Evolutionary conservation across 2,329 filamentous ascomycete genomes (phyloP).

Genomic region (Fusarium sp.): DNA sequence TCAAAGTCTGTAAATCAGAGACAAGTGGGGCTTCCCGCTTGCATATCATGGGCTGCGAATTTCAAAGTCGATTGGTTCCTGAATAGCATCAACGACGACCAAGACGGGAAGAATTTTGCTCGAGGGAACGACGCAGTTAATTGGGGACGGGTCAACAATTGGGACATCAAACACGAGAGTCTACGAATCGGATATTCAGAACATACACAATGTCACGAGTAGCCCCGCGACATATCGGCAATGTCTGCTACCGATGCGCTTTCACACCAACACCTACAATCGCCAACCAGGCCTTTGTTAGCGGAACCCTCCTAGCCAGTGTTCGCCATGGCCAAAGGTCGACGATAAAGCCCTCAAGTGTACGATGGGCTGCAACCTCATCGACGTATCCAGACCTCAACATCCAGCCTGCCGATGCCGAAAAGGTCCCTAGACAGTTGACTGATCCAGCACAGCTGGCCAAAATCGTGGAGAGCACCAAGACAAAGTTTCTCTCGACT

Average conservation of each 20-base stretch:
- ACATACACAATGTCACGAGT: slow-evolving; percentile 56
- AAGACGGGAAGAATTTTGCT: slow-evolving; percentile 13
- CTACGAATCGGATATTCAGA: background rate
- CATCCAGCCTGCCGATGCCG: slow-evolving; percentile 29
- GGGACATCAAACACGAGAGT: background rate
- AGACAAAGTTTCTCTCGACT: slow-evolving; percentile 59
- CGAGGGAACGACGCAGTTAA: slow-evolving; percentile 3
- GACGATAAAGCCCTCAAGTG: slow-evolving; percentile 20
- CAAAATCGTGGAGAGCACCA: slow-evolving; percentile 58
- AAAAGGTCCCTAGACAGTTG: slow-evolving; percentile 44
- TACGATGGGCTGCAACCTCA: slow-evolving; percentile 49
- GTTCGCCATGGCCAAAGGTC: slow-evolving; percentile 26
- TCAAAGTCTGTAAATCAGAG: slow-evolving; percentile 9
- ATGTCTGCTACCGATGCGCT: slow-evolving; percentile 61
- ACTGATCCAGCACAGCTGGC: slow-evolving; percentile 58
- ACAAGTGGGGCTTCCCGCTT: slow-evolving; percentile 26
- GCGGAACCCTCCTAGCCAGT: slow-evolving; percentile 41
- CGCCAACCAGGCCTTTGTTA: slow-evolving; percentile 42
- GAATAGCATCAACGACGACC: slow-evolving; percentile 21
- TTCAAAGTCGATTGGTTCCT: slow-evolving; percentile 25
- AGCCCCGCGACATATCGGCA: slow-evolving; percentile 50
- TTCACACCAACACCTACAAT: slow-evolving; percentile 49
- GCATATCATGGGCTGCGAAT: slow-evolving; percentile 26
- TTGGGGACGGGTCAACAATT: background rate
- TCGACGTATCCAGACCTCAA: slow-evolving; percentile 37